phyloP scores from a whole-genome alignment of 1,284 basidiomycete genomes.

The Microbotryum violaceum region DNA sequence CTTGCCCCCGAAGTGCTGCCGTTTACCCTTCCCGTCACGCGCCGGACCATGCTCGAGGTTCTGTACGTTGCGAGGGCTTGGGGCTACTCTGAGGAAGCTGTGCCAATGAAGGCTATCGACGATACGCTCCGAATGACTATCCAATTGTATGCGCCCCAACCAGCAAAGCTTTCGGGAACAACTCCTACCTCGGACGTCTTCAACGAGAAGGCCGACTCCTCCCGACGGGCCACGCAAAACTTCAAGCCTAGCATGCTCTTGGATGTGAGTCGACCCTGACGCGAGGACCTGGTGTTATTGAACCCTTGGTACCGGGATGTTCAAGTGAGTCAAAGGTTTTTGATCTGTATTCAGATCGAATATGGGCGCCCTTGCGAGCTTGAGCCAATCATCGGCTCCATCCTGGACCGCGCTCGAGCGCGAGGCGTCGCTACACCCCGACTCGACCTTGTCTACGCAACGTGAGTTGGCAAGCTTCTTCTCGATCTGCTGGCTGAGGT shows the following conservation, averaged over 20 bases:
- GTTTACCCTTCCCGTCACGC: constrained; percentile 40
- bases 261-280: constrained; percentile 1
- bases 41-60: constrained; percentile 43
- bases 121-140: constrained; percentile 1
- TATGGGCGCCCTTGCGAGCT: constrained; percentile 27
- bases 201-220: not conserved
- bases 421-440: constrained; percentile 26
- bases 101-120: constrained; percentile 26
- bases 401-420: constrained; percentile 28
- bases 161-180: constrained; percentile 2
- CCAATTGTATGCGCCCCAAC: not conserved
- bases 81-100: constrained; percentile 22
- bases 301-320: too few relatives aligned
- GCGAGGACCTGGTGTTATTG: too few relatives aligned
- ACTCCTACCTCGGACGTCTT: constrained; percentile 17
- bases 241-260: constrained; percentile 32
- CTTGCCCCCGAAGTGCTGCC: constrained; percentile 37
- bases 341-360: constrained; percentile 6
- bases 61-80: constrained; percentile 41
- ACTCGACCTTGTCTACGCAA: constrained; percentile 25
- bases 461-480: not conserved
- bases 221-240: not conserved
- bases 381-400: constrained; percentile 25
- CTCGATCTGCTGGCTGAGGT: not conserved
- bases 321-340: too few relatives aligned